Evolutionary conservation across 23 red algal species (phyloP).

Genomic region (Chondrus crispus): DNA sequence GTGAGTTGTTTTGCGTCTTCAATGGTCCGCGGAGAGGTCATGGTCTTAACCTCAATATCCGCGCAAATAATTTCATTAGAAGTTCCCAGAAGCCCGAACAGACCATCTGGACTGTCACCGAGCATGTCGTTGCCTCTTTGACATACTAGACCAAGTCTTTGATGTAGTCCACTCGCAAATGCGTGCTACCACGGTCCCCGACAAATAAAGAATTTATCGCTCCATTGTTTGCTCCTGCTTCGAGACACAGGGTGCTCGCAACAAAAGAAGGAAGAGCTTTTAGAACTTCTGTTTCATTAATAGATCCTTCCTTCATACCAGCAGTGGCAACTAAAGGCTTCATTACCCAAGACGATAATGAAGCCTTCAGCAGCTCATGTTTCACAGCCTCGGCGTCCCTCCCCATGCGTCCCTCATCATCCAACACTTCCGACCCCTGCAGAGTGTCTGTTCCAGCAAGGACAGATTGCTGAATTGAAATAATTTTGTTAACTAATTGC

Average conservation of each 20-base stretch:
- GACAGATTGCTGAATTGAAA: background rate
- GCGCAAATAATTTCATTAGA: background rate
- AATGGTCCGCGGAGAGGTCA: background rate
- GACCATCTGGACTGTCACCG: background rate
- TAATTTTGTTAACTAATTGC: conserved; percentile 16
- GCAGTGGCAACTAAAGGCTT: conserved; percentile 1
- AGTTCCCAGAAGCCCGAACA: background rate
- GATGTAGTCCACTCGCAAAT: too few relatives aligned
- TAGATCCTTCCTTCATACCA: background rate
- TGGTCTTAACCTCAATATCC: background rate
- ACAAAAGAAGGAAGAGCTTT: background rate
- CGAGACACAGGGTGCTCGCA: too few relatives aligned
- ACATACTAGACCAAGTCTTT: background rate
- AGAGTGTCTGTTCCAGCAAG: too few relatives aligned
- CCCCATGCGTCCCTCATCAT: too few relatives aligned
- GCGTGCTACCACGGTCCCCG: too few relatives aligned
- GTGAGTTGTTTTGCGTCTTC: background rate
- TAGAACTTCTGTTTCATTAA: background rate
- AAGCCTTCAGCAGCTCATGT: background rate
- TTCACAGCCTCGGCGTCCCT: too few relatives aligned
- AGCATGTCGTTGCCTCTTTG: background rate
- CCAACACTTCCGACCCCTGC: too few relatives aligned
- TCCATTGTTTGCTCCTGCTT: too few relatives aligned
- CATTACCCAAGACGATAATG: background rate
- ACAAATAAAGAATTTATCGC: too few relatives aligned